phyloP scores from a whole-genome alignment of 768 basidiomycete genomes.

The Tylopilus plumbeoviolaceoides region DNA sequence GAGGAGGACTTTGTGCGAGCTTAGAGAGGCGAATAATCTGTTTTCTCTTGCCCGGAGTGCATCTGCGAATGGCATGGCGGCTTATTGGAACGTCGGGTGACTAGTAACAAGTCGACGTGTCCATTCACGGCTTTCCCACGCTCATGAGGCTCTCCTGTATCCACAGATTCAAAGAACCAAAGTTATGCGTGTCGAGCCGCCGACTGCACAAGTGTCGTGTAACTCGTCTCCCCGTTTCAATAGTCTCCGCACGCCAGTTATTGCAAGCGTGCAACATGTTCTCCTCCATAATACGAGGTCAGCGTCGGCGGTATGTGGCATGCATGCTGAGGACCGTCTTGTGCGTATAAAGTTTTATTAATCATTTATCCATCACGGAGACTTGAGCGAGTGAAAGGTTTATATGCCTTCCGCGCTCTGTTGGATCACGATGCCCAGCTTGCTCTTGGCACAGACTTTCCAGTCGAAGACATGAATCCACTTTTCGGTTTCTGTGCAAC shows the following conservation, averaged over 20 bases:
- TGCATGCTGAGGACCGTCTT: conserved; percentile 74
- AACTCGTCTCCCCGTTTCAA: no score
- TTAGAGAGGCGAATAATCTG: conserved; percentile 45
- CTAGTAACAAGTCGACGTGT: conserved; percentile 10
- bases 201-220: no score
- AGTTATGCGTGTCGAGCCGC: no score
- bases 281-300: no score
- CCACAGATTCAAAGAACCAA: no score
- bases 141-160: no score
- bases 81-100: not conserved
- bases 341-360: conserved; percentile 48
- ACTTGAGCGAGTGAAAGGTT: conserved; percentile 73
- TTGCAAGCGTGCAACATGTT: no score
- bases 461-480: conserved; percentile 85
- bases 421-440: conserved; percentile 62
- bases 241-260: no score
- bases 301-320: conserved; percentile 87
- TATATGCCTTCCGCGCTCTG: conserved; percentile 84
- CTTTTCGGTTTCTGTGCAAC: conserved; percentile 87
- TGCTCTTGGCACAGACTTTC: conserved; percentile 84
- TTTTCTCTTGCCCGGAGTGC: conserved; percentile 50
- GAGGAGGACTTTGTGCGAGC: conserved; percentile 60
- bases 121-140: conserved; percentile 16
- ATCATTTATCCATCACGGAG: conserved; percentile 59
- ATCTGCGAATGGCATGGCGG: conserved; percentile 47